Evolutionary conservation across 768 basidiomycete species (phyloP).

Genomic region (Pisolithus orientalis): DNA sequence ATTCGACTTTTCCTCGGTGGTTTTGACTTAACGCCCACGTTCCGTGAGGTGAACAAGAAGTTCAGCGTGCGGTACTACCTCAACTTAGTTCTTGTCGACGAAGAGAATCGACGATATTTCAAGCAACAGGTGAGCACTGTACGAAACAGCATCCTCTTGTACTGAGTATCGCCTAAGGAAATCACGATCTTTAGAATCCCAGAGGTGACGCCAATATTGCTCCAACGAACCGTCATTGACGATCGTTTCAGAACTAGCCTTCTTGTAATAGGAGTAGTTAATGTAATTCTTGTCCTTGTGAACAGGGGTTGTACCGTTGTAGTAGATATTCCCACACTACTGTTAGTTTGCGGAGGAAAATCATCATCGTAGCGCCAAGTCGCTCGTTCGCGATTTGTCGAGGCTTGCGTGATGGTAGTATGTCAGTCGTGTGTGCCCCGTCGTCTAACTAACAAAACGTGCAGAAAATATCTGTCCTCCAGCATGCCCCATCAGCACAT

Average conservation of each 20-base stretch:
- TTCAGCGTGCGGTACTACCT: constrained; percentile 96
- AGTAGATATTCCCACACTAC: too few relatives aligned
- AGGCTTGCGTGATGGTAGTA: constrained; percentile 3
- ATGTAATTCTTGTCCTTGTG: background rate
- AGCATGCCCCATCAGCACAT: constrained; percentile 74
- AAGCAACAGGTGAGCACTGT: constrained; percentile 73
- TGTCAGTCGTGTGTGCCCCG: background rate
- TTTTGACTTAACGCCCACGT: constrained; percentile 97
- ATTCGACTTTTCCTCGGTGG: constrained; percentile 97
- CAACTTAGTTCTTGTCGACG: constrained; percentile 94
- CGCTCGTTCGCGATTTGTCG: too few relatives aligned
- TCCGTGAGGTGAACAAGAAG: constrained; percentile 99
- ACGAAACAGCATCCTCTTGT: background rate
- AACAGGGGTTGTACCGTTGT: too few relatives aligned
- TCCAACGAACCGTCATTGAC: constrained; percentile 3
- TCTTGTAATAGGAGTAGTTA: background rate
- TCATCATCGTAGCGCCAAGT: too few relatives aligned
- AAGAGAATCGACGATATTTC: constrained; percentile 96
- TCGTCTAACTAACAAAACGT: constrained; percentile 1
- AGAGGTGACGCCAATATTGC: constrained; percentile 43
- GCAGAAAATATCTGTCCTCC: constrained; percentile 82
- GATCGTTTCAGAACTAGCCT: constrained; percentile 29
- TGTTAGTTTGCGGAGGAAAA: too few relatives aligned
- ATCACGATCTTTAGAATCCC: constrained; percentile 90
- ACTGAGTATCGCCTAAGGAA: constrained; percentile 40